A percentile compares a stretch with the other conserved stretches of the same genome.
Evolutionary conservation across 345 rosid species (phyloP).

Genomic region (Streptanthus diversifolius): DNA sequence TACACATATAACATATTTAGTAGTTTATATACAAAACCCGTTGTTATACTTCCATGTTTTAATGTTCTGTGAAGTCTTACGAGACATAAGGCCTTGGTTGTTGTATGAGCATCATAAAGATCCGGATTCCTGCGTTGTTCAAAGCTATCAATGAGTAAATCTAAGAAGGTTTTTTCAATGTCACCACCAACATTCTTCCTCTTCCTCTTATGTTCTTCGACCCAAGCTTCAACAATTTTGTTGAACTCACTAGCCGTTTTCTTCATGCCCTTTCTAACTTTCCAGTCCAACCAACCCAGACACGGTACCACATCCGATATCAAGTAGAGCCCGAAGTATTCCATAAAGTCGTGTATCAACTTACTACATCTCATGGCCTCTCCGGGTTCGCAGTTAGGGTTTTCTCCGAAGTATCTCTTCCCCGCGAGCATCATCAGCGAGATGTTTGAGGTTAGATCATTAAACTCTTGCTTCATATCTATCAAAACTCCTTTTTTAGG

Average conservation of each 20-base stretch:
- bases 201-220: constrained; percentile 36
- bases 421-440: constrained; percentile 40
- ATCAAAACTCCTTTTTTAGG: constrained; percentile 5
- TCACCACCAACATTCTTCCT: not conserved
- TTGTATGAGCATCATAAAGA: not conserved
- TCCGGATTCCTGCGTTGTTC: not conserved
- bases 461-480: constrained; percentile 37
- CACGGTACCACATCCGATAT: constrained; percentile 39
- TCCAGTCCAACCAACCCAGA: constrained; percentile 44
- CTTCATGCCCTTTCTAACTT: constrained; percentile 35
- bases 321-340: constrained; percentile 30
- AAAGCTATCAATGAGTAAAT: not conserved
- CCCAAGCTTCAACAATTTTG: constrained; percentile 27
- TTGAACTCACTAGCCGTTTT: constrained; percentile 39
- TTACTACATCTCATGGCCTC: constrained; percentile 16
- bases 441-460: constrained; percentile 35
- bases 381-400: constrained; percentile 1
- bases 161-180: not conserved
- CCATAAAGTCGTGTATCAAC: constrained; percentile 19
- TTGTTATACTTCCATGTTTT: not conserved
- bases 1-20: not conserved
- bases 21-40: too few relatives aligned
- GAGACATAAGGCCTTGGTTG: not conserved
- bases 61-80: not conserved
- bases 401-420: constrained; percentile 29